Evolutionary conservation across 192 early-diverging fungal genomes (phyloP), one percentile per base, ranked within the genome.

Genomic region (Rhizophagus clarus): DNA sequence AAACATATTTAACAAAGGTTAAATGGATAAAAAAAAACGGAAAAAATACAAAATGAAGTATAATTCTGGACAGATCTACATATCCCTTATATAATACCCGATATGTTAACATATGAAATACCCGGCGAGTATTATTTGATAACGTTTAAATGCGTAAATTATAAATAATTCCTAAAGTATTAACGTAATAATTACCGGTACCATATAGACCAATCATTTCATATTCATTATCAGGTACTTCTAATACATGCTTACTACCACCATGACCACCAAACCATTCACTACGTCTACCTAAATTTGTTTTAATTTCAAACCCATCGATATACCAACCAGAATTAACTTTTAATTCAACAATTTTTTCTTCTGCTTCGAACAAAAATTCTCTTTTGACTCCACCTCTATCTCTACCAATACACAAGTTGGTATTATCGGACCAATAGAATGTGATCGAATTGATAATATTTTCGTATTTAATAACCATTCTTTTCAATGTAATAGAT

Each of bases 241-340:
- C 45, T 15, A 86, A 69, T 7, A 78, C 79, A 15, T 67, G 76
- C 3, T 51, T 20, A 11, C 77, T 66, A 2, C 91, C 91, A 49
- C 89, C 88, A 6, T 34, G 80, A 15, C 88, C 84, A 80, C 91
- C 91, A 67, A 80, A 86, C 91, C 91, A 92, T 28, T 81, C 85
- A 71, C 81, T 86, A 26, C 74, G 31, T 28, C 83, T 83, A 61
- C 91, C 90, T 24, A 72, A 75, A 28, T 79, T 81, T 2, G 89
- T 88, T 45, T 87, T 79, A 70, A 91, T 85, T 83, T 90, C 88
- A 4, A 92, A 45, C 0, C 91, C 90, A 73, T 92, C 91, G 68
- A 92, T 83, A 87, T 89, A 92, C 63, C 80, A 83, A 31, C 91
- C 91, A 12, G 84, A 77, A 15, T 81, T 78, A 45, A 90, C 85